Evolutionary conservation across 2,329 filamentous ascomycete genomes (phyloP).

Genomic region (Lizonia empirigonia): DNA sequence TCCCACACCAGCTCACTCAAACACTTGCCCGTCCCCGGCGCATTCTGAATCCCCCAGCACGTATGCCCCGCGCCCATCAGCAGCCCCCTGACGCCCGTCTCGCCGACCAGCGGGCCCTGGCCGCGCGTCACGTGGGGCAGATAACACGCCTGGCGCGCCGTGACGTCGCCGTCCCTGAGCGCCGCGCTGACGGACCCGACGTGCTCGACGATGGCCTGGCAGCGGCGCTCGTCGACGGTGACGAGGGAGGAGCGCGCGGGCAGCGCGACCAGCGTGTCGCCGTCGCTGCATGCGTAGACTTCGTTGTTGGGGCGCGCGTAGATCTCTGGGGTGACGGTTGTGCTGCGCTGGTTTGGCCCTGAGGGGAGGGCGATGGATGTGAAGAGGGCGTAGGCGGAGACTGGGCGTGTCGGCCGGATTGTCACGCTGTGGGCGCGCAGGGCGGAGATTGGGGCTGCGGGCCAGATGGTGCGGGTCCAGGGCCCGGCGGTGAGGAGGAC

Average conservation of each 20-base stretch:
- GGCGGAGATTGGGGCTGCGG: constrained; percentile 62
- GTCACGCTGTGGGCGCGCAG: constrained; percentile 69
- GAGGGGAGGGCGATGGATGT: constrained; percentile 77
- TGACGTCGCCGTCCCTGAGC: constrained; percentile 60
- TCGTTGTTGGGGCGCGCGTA: constrained; percentile 89
- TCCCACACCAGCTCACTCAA: constrained; percentile 56
- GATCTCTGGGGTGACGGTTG: constrained; percentile 83
- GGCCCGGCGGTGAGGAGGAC: constrained; percentile 66
- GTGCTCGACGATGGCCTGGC: constrained; percentile 85
- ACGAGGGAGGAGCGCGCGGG: constrained; percentile 79
- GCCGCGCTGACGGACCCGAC: constrained; percentile 64
- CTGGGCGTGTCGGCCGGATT: constrained; percentile 62
- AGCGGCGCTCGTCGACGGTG: constrained; percentile 73
- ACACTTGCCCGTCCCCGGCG: constrained; percentile 71
- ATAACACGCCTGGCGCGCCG: constrained; percentile 87
- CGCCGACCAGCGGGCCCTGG: constrained; percentile 78
- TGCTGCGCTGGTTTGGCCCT: constrained; percentile 16
- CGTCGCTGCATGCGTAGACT: constrained; percentile 93
- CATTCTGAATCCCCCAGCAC: constrained; percentile 98
- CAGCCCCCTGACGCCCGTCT: constrained; percentile 73
- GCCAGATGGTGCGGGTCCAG: constrained; percentile 62
- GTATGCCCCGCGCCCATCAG: constrained; percentile 89
- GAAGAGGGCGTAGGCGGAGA: constrained; percentile 80
- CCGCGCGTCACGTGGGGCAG: constrained; percentile 72
- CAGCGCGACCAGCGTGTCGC: constrained; percentile 75